Evolutionary conservation across 2,329 filamentous ascomycete species (phyloP), one percentile per base, ranked within the genome.

Genomic region (Chaetomium globosum): DNA sequence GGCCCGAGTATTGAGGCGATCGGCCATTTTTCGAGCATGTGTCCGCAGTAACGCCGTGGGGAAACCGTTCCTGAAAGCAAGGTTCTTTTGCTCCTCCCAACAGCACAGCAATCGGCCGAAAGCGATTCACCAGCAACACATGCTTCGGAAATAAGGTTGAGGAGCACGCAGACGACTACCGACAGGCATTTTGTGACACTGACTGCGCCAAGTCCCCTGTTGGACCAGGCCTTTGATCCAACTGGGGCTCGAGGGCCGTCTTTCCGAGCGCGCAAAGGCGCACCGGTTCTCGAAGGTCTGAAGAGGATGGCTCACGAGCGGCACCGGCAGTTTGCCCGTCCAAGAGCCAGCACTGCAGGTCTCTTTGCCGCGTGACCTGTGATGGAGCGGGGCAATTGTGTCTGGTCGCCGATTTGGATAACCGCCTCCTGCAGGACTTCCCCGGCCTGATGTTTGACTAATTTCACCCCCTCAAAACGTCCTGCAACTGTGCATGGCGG

Each of bases 221-320:
- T 66, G 51, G 51, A 33, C 46, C 59, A 56, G 55, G 36, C 39
- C 6, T 23, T n/a, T 23, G 30, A 52, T 61, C 58, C 65, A 43
- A 59, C 61, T 54, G 65, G 65, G 30, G 53, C 39, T 55, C 26
- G 31, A 64, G 65, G 65, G 23, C 65, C 65, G 65, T 53, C 53
- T 58, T 64, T 57, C 65, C 65, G 61, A 13, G 16, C 23, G 8
- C 8, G 48, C 48, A n/a, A 8, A 43, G 23, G 13, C 21, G n/a
- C 23, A 19, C 19, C 10, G 19, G 7, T 23, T 28, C 30, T 36
- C 30, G 46, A 62, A 3, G 16, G 43, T 30, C n/a, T 31, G 43
- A n/a, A 4, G 13, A 28, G 43, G n/a, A n/a, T 21, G 30, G 39
- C 26, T 10, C 43, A 30, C n/a, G 59, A 33, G 49, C n/a, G 30